A percentile compares a stretch with the other conserved stretches of the same genome.
Conservation (phyloP, 2,329 filamentous ascomycete genomes). For the Xylariaceae sp. region DNA sequence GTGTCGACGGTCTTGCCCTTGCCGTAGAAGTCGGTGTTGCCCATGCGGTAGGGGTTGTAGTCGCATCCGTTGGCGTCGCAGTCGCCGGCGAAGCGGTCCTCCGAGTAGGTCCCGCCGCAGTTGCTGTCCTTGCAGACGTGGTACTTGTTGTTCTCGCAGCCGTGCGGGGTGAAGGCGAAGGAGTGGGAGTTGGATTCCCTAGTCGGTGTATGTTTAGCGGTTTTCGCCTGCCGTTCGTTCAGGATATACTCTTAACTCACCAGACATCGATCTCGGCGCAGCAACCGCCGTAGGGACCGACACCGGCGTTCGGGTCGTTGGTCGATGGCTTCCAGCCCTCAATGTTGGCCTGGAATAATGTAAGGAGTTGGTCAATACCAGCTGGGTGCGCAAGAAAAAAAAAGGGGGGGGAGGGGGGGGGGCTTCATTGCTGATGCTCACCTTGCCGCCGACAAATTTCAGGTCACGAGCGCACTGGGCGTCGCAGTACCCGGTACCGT, state of each 20-base stretch:
- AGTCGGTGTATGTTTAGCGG: too few species aligned
- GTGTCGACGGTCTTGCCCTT: constrained; percentile 52
- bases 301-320: constrained; percentile 47
- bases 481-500: constrained; percentile 51
- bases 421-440: constrained; percentile 2
- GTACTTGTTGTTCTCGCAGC: constrained; percentile 46
- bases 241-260: constrained; percentile 29
- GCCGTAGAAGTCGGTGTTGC: constrained; percentile 56
- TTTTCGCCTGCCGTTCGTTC: too few species aligned
- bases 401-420: background rate
- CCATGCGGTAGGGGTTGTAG: constrained; percentile 62
- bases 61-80: constrained; percentile 64
- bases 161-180: constrained; percentile 56
- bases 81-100: constrained; percentile 50
- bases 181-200: constrained; percentile 55
- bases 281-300: constrained; percentile 47
- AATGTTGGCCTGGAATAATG: constrained; percentile 39
- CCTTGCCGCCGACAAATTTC: constrained; percentile 47
- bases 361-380: constrained; percentile 2
- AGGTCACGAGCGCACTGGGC: constrained; percentile 43
- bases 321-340: constrained; percentile 44
- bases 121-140: constrained; percentile 41
- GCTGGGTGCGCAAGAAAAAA: constrained; percentile 7
- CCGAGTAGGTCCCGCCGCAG: constrained; percentile 45
- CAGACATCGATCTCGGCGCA: constrained; percentile 58